Evolutionary conservation across 2,329 filamentous ascomycete genomes (phyloP).

Genomic region (Rachicladosporium sp.): DNA sequence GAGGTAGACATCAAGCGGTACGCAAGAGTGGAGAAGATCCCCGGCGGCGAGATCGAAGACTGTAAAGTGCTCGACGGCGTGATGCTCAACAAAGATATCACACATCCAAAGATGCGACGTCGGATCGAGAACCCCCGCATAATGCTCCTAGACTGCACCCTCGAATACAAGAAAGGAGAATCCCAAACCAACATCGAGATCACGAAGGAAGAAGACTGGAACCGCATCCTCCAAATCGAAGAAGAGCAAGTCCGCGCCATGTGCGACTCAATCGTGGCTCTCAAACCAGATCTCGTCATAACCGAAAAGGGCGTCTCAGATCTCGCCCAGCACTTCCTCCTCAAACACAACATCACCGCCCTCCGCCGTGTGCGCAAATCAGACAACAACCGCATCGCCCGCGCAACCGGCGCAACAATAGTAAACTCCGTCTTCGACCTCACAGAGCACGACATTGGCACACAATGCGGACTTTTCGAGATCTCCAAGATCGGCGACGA

Average conservation of each 20-base stretch:
- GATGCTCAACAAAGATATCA: slow-evolving; percentile 99
- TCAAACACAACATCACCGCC: slow-evolving; percentile 91
- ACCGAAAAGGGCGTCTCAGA: slow-evolving; percentile 99
- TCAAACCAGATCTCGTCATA: slow-evolving; percentile 95
- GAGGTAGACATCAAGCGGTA: slow-evolving; percentile 99
- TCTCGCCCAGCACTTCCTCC: slow-evolving; percentile 90
- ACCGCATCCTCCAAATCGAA: slow-evolving; percentile 94
- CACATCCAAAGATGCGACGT: slow-evolving; percentile 97
- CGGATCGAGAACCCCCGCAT: slow-evolving; percentile 94
- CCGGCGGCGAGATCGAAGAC: slow-evolving; percentile 96
- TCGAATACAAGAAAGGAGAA: slow-evolving; percentile 99
- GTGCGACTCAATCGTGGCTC: slow-evolving; percentile 83
- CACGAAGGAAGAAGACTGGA: slow-evolving; percentile 98
- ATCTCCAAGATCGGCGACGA: slow-evolving; percentile 99
- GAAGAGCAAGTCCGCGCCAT: slow-evolving; percentile 97
- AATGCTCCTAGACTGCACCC: slow-evolving; percentile 80
- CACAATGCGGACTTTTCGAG: slow-evolving; percentile 87
- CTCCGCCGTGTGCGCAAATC: slow-evolving; percentile 94
- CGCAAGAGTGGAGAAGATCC: slow-evolving; percentile 92
- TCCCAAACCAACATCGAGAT: slow-evolving; percentile 99
- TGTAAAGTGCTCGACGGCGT: slow-evolving; percentile 88
- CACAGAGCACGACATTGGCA: slow-evolving; percentile 85
- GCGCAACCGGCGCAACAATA: slow-evolving; percentile 90
- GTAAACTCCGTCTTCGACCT: slow-evolving; percentile 94
- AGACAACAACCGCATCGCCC: slow-evolving; percentile 97